Percentiles rank a stretch among this genome's conserved stretches.
phyloP scores from a whole-genome alignment of 2,329 filamentous ascomycete species.

The Cercospora sojina region DNA sequence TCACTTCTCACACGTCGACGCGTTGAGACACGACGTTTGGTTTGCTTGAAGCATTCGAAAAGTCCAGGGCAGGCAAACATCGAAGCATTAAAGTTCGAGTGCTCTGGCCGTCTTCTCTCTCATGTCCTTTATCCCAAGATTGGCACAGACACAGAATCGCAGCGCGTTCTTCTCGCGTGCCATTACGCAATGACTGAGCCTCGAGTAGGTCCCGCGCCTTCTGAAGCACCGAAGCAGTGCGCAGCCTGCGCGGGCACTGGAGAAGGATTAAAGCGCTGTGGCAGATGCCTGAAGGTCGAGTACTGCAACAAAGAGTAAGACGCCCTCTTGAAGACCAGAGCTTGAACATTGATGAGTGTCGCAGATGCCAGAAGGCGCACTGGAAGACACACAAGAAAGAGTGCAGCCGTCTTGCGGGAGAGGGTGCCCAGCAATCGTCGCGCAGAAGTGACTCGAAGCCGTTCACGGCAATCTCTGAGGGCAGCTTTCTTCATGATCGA shows the following conservation, averaged over 20 bases:
- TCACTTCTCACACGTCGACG: background rate
- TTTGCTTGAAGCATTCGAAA: background rate
- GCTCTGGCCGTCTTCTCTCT: background rate
- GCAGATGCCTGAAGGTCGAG: constrained; percentile 33
- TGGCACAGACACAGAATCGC: background rate
- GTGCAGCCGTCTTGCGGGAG: constrained; percentile 22
- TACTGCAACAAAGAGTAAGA: constrained; percentile 35
- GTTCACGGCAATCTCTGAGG: constrained; percentile 20
- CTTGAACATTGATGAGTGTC: background rate
- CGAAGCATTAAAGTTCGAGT: background rate
- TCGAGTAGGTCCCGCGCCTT: background rate
- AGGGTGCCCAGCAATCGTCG: background rate
- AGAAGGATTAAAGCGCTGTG: constrained; percentile 26
- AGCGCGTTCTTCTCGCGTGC: background rate
- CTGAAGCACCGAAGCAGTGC: background rate
- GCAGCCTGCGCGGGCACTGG: constrained; percentile 27
- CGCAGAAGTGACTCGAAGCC: constrained; percentile 7
- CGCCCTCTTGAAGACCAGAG: background rate
- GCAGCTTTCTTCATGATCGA: constrained; percentile 28
- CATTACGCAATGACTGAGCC: background rate
- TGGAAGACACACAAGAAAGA: constrained; percentile 40
- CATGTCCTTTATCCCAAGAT: background rate
- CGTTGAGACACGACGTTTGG: background rate
- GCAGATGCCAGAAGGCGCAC: constrained; percentile 37
- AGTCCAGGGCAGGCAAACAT: background rate